Percentiles rank a stretch among this genome's conserved stretches.
These are phyloP conservation scores for Sanchytrium tribonematis DNA, from an alignment of 371 early-diverging fungal genomes.

Conservation along the genomic window DNA sequence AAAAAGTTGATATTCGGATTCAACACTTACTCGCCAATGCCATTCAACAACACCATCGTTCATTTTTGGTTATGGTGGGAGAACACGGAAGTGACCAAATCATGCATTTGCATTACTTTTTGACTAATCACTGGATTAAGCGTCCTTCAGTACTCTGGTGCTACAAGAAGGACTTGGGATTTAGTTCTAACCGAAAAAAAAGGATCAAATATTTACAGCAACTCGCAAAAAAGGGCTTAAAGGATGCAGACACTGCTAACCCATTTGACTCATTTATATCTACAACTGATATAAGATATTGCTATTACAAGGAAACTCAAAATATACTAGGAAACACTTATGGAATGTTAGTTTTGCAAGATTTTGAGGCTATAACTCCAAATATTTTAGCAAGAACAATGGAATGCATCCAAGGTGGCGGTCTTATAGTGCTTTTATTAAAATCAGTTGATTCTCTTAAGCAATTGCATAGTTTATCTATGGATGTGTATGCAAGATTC, in stretches of 20 bases:
- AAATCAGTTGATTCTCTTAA: slow-evolving; percentile 77
- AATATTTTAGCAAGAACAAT: slow-evolving; percentile 87
- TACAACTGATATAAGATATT: slow-evolving; percentile 77
- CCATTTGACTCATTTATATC: slow-evolving; percentile 85
- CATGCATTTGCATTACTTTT: slow-evolving; percentile 79
- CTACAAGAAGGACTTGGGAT: slow-evolving; percentile 90
- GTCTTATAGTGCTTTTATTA: slow-evolving; percentile 70
- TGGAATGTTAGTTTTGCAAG: slow-evolving; percentile 94
- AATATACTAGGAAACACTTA: slow-evolving; percentile 94
- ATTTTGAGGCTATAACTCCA: slow-evolving; percentile 95
- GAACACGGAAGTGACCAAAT: slow-evolving; percentile 85
- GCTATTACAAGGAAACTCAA: slow-evolving; percentile 94
- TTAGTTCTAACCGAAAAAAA: slow-evolving; percentile 75
- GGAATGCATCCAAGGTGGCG: slow-evolving; percentile 98
- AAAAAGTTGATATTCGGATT: slow-evolving; percentile 66
- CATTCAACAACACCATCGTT: slow-evolving; percentile 59
- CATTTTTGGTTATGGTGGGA: slow-evolving; percentile 90
- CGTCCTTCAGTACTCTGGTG: slow-evolving; percentile 91
- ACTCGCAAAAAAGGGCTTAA: slow-evolving; percentile 57
- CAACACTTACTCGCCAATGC: slow-evolving; percentile 68
- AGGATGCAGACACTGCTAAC: slow-evolving; percentile 69
- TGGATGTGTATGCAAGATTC: slow-evolving; percentile 86
- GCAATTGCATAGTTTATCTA: slow-evolving; percentile 85
- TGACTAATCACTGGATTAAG: slow-evolving; percentile 68
- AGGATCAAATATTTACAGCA: slow-evolving; percentile 71